phyloP scores from a whole-genome alignment of 2,329 filamentous ascomycete genomes.

The Xenoacremonium recifei region DNA sequence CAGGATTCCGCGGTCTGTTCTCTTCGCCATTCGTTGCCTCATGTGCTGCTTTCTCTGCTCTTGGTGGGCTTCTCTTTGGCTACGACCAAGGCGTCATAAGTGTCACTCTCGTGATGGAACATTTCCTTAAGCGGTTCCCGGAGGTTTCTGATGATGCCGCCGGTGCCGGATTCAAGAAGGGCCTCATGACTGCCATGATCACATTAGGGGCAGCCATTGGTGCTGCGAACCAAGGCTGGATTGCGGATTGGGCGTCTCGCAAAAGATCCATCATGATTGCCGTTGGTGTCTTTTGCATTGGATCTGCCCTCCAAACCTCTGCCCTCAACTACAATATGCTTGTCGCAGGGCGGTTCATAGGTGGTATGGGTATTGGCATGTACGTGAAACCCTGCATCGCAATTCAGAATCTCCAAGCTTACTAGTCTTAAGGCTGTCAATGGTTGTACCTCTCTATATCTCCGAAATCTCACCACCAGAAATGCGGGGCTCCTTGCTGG shows the following conservation, averaged over 20 bases:
- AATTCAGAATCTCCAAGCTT: not conserved
- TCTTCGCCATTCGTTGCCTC: slow-evolving; percentile 3
- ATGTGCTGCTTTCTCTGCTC: slow-evolving; percentile 30
- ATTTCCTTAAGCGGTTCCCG: slow-evolving; percentile 31
- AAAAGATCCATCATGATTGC: slow-evolving; percentile 34
- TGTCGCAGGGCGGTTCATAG: slow-evolving; percentile 40
- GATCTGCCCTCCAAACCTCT: slow-evolving; percentile 42
- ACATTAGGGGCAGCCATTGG: slow-evolving; percentile 45
- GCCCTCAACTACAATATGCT: slow-evolving; percentile 41
- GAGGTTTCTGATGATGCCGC: slow-evolving; percentile 31
- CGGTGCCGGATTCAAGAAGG: slow-evolving; percentile 35
- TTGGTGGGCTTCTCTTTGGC: slow-evolving; percentile 40
- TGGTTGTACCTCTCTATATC: slow-evolving; percentile 41
- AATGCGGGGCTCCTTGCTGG: slow-evolving; percentile 45
- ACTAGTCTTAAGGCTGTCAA: slow-evolving; percentile 20
- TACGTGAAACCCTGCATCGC: slow-evolving; percentile 5
- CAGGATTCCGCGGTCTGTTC: slow-evolving; percentile 5
- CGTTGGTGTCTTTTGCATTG: slow-evolving; percentile 36
- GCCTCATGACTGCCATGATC: slow-evolving; percentile 51
- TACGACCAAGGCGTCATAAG: slow-evolving; percentile 41
- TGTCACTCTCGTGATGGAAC: slow-evolving; percentile 35
- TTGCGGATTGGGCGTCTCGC: slow-evolving; percentile 32
- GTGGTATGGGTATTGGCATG: slow-evolving; percentile 43
- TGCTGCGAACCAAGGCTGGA: slow-evolving; percentile 40
- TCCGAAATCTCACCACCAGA: slow-evolving; percentile 48